These are phyloP conservation scores for Aspergillus affinis DNA, from an alignment of 495 filamentous ascomycete genomes.

Conservation along the genomic window DNA sequence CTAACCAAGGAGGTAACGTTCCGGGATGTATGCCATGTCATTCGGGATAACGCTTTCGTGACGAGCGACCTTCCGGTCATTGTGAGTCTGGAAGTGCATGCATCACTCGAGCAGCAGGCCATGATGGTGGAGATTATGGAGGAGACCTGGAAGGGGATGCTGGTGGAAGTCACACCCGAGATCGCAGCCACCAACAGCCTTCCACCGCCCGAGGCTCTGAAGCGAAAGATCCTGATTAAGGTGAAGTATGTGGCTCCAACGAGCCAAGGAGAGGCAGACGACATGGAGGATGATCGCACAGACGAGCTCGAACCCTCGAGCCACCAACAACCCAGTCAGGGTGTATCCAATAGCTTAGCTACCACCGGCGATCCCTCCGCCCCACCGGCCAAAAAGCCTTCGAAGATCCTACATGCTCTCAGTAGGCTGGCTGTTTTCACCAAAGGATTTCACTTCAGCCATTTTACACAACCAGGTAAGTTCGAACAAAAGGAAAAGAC, in stretches of 20 bases:
- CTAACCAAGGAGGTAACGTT: slow-evolving; percentile 85
- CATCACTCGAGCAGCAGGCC: slow-evolving; percentile 72
- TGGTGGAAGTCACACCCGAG: slow-evolving; percentile 60
- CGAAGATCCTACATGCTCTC: slow-evolving; percentile 74
- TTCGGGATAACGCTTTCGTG: slow-evolving; percentile 76
- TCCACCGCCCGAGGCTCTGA: slow-evolving; percentile 64
- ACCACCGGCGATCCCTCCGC: slow-evolving; percentile 12
- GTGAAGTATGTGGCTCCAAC: slow-evolving; percentile 64
- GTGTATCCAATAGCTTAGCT: slow-evolving; percentile 6
- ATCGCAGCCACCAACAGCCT: slow-evolving; percentile 48
- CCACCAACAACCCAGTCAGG: slow-evolving; percentile 8
- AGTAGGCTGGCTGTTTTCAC: slow-evolving; percentile 80
- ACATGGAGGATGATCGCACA: slow-evolving; percentile 21
- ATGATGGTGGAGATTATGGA: slow-evolving; percentile 88
- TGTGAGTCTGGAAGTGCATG: slow-evolving; percentile 88
- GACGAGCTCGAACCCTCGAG: slow-evolving; percentile 16
- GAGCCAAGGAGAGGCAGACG: slow-evolving; percentile 29
- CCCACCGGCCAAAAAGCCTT: slow-evolving; percentile 45
- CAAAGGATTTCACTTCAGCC: slow-evolving; percentile 73
- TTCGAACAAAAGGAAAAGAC: not conserved
- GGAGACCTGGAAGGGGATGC: slow-evolving; percentile 67
- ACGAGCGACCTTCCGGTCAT: slow-evolving; percentile 77
- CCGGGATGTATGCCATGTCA: slow-evolving; percentile 76
- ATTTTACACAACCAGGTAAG: slow-evolving; percentile 57
- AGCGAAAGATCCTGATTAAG: slow-evolving; percentile 84